Base-by-base conservation (phyloP, 176 grass and related monocot species). In the Triticum timopheevii region DNA sequence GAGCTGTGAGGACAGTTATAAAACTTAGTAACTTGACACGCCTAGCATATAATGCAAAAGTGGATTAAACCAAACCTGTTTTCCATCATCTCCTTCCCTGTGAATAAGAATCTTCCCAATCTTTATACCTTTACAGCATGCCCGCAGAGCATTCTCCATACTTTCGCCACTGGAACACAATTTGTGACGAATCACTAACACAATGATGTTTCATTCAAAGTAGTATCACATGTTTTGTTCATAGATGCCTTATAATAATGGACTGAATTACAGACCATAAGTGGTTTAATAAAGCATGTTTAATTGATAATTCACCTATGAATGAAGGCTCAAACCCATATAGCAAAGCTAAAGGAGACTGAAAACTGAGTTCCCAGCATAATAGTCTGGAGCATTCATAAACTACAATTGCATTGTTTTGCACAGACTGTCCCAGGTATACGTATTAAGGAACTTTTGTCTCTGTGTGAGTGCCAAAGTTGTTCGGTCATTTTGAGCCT, bases 41-140 rank as follows among this genome's bases (percentile, higher is more conserved):
- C 30, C 45, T 54, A 77, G 83, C 13, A 85, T 22, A 83, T 80
- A 85, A 81, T 72, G 34, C 36, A 84, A 83, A 93, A 85, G 63
- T 38, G 72, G 45, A 79, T 77, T 84, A 83, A 84, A 70, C 74
- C 87, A 83, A 71, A 96, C 94, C 97, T 99, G 97, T 85, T 99
- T 87, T 24, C 90, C 93, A 9, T 76, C 73, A 54, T 95, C 90
- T 68, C 93, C 90, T 79, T 94, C 89, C 44, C 88, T 83, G 64
- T 95, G 93, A 86, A 95, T 95, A 86, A 95, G 93, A 63, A 95
- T 92, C 87, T 92, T 95, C 44, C 93, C 93, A 66, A 95, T 90
- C 69, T 92, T 95, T 82, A 95, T 95, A 76, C 93, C 93, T 86
- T 95, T 95, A 72, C 93, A 95, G 64, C 93, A 95, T 64, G 85